phyloP scores from a whole-genome alignment of 495 filamentous ascomycete genomes.

The Hypoxylon intermedium region DNA sequence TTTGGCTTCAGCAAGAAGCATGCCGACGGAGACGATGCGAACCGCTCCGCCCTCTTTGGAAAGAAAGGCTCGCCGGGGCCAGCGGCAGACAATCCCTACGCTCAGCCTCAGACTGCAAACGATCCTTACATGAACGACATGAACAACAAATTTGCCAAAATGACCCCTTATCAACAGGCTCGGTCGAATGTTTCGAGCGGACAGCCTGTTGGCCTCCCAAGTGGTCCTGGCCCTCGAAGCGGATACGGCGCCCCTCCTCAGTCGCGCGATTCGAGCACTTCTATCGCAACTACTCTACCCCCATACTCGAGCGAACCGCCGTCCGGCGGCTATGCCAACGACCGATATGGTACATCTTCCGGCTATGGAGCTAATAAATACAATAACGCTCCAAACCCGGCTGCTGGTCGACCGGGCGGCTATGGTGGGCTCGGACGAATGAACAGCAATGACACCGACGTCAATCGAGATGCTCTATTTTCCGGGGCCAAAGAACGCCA shows the following conservation, averaged over 20 bases:
- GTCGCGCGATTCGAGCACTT: conserved; percentile 31
- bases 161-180: conserved; percentile 47
- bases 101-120: conserved; percentile 61
- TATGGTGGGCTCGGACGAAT: conserved; percentile 72
- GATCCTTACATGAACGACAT: conserved; percentile 69
- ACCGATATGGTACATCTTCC: conserved; percentile 66
- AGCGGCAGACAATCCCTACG: conserved; percentile 71
- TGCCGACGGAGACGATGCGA: conserved; percentile 63
- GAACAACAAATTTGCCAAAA: conserved; percentile 50
- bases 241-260: conserved; percentile 32
- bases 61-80: conserved; percentile 67
- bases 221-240: conserved; percentile 44
- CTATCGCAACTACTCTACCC: conserved; percentile 26
- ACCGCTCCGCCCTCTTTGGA: conserved; percentile 66
- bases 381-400: conserved; percentile 44
- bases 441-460: conserved; percentile 65
- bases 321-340: conserved; percentile 59
- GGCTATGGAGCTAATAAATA: conserved; percentile 73
- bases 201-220: conserved; percentile 43
- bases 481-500: conserved; percentile 65
- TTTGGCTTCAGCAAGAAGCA: conserved; percentile 72
- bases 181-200: conserved; percentile 37
- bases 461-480: conserved; percentile 67
- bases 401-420: conserved; percentile 65
- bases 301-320: conserved; percentile 23